Evolutionary conservation across 768 basidiomycete species (phyloP).

Genomic region (Tricholoma hemisulphureum): DNA sequence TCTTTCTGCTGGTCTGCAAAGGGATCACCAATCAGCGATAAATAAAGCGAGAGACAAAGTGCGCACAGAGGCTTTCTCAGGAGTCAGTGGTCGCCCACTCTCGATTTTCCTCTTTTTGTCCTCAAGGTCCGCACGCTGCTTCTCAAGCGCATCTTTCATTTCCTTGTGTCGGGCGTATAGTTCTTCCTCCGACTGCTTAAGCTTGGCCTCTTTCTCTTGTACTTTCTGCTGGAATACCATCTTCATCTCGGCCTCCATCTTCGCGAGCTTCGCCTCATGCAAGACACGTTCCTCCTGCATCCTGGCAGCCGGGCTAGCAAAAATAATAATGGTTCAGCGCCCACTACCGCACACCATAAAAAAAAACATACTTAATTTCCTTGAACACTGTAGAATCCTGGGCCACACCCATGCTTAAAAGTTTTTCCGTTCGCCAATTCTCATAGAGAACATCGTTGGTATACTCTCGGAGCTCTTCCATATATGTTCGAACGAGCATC

Average conservation of each 20-base stretch:
- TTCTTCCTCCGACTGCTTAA: conserved; percentile 99
- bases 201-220: conserved; percentile 97
- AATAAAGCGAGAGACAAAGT: conserved; percentile 9
- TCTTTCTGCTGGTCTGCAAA: conserved; percentile 61
- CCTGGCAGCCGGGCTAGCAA: conserved; percentile 84
- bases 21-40: conserved; percentile 13
- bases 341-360: not conserved
- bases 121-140: conserved; percentile 92
- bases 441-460: conserved; percentile 96
- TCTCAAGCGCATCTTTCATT: conserved; percentile 99
- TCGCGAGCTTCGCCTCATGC: conserved; percentile 96
- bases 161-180: conserved; percentile 97
- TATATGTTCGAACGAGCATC: conserved; percentile 98
- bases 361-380: conserved; percentile 87
- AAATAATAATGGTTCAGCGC: conserved; percentile 15
- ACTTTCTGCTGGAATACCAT: conserved; percentile 99
- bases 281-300: conserved; percentile 94
- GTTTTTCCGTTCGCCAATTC: conserved; percentile 96
- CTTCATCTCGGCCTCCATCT: conserved; percentile 99
- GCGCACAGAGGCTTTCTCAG: conserved; percentile 85
- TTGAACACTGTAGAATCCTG: conserved; percentile 98
- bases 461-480: conserved; percentile 98
- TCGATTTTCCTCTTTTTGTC: conserved; percentile 98
- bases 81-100: conserved; percentile 90
- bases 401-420: conserved; percentile 95